phyloP scores from a whole-genome alignment of 2,329 filamentous ascomycete species.

The Cladorrhinum sp. region DNA sequence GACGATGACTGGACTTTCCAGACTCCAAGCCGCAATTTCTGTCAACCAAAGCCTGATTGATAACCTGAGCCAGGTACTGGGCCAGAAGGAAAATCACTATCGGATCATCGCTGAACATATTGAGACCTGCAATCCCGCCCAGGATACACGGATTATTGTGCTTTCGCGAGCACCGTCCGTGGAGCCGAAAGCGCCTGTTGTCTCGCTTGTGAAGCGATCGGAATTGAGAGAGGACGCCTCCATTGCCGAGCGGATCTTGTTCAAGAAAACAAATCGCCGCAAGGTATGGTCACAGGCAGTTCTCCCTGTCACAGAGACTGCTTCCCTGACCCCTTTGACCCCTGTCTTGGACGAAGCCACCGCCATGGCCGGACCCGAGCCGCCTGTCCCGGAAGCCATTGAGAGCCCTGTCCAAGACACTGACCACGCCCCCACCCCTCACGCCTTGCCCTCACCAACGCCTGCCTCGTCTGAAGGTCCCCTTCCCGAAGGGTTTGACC shows the following conservation, averaged over 20 bases:
- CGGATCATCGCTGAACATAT: background rate
- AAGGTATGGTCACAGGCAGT: background rate
- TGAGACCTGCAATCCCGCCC: background rate
- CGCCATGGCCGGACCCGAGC: background rate
- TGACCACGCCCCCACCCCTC: background rate
- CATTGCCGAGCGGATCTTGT: background rate
- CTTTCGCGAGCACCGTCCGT: background rate
- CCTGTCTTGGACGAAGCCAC: background rate
- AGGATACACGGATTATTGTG: background rate
- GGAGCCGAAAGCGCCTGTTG: background rate
- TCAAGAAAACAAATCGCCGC: background rate
- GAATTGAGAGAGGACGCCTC: background rate
- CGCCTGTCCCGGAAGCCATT: background rate
- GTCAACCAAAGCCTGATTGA: background rate
- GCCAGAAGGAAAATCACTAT: background rate
- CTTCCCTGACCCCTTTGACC: background rate
- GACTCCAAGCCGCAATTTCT: background rate
- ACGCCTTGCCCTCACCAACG: background rate
- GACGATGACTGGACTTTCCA: background rate
- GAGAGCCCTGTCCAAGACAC: background rate
- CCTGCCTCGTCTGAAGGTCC: background rate
- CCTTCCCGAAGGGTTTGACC: background rate
- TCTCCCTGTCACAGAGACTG: slow-evolving; percentile 8
- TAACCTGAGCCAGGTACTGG: background rate
- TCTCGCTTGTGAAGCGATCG: background rate